Evolutionary conservation across 192 early-diverging fungal genomes (phyloP), one percentile per base, ranked within the genome.

Genomic region (Fimicolochytrium jonesii): DNA sequence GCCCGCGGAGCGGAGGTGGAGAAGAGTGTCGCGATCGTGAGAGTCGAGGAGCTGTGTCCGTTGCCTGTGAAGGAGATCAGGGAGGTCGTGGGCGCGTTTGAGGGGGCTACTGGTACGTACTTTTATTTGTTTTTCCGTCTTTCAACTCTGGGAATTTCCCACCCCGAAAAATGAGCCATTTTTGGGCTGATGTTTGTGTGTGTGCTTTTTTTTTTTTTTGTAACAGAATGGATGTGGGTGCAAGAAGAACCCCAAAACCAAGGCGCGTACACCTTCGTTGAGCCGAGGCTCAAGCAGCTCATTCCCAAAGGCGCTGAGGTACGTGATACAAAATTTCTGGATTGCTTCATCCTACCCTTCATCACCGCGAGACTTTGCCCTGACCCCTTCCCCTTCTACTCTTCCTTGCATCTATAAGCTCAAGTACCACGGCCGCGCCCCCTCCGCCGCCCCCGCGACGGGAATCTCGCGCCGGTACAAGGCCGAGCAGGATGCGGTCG

Each of bases 211-310:
- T 67, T 15, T 22, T 42, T 34, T 26, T 47, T 42, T 67, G 25
- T 39, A 26, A 28, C 34, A 70, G 66, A 76, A 35, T 81, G 60
- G 54, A 47, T 75, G 11, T 75, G 71, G 70, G 68, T 79, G 17
- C 80, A 82, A 66, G 95, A 98, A 68, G 95, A 98, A 64, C 93
- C 92, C 29, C 88, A 95, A 77, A 98, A 98, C 59, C 84, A 88
- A 36, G 95, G 95, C 18, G 86, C 85, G 13, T 96, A 88, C 67
- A 73, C 87, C 1, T 98, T 91, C 80, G 84, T 94, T 58, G 87
- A 80, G 61, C 95, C 92, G 25, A 79, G 95, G 41, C 71, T 97
- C 55, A 76, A 81, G 59, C 85, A 88, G 34, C 48, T 94, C 28
- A 52, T 96, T 23, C 89, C 92, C 35, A 44, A 71, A 3, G 69